Evolutionary conservation across 768 basidiomycete species (phyloP).

Genomic region (Tulasnella sp.): DNA sequence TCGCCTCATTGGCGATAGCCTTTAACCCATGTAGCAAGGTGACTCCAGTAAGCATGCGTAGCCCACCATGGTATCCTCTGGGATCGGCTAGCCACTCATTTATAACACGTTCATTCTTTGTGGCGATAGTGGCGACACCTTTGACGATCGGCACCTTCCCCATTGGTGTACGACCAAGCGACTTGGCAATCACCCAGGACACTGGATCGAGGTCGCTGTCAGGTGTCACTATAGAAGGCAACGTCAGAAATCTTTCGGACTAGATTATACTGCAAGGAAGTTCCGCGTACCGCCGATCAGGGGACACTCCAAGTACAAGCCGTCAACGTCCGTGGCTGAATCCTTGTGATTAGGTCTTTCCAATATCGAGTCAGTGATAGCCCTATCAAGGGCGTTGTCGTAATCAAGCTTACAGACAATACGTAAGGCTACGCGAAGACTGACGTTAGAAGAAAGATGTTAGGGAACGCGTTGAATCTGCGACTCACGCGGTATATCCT

Average conservation of each 20-base stretch:
- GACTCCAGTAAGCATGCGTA: neutral
- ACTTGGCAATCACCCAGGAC: neutral
- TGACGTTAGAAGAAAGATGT: neutral
- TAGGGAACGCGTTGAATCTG: too few species aligned
- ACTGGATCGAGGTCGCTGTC: neutral
- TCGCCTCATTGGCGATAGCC: neutral
- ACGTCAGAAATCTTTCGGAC: neutral
- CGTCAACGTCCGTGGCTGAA: neutral
- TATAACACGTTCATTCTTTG: neutral
- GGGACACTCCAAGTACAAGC: neutral
- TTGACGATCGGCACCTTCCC: neutral
- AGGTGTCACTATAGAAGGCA: neutral
- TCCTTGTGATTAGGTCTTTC: neutral
- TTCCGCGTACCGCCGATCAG: neutral
- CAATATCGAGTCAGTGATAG: neutral
- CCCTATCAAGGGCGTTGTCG: too few species aligned
- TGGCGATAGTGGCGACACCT: neutral
- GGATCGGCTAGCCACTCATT: neutral
- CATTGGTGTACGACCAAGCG: neutral
- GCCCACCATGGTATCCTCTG: neutral
- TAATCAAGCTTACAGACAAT: neutral
- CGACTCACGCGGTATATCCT: too few species aligned
- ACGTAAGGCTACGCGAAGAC: neutral
- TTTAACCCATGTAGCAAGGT: neutral
- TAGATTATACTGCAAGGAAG: too few species aligned